phyloP scores from a whole-genome alignment of 1,284 basidiomycete genomes.

The Cryptococcus deneoformans region DNA sequence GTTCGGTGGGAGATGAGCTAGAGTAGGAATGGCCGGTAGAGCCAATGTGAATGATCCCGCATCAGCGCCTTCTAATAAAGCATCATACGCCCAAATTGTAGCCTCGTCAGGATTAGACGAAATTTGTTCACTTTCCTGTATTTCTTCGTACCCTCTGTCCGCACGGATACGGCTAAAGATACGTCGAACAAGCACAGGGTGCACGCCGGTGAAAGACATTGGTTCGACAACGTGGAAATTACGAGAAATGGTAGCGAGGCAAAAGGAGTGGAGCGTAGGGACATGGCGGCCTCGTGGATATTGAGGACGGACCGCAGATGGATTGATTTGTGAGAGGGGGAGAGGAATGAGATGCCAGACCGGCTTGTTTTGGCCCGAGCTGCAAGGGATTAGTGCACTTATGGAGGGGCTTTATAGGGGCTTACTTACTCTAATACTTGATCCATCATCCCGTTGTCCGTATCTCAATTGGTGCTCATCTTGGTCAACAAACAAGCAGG shows the following conservation, averaged over 20 bases:
- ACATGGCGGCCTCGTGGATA: conserved; percentile 6
- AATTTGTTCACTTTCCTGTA: not conserved
- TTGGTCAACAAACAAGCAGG: no score
- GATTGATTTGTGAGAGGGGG: conserved; percentile 26
- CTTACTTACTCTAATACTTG: not conserved
- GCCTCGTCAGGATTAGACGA: conserved; percentile 29
- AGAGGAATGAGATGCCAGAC: conserved; percentile 35
- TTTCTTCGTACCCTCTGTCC: conserved; percentile 25
- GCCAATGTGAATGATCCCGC: conserved; percentile 17
- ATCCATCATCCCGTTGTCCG: not conserved
- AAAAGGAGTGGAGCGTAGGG: conserved; percentile 24
- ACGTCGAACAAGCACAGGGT: conserved; percentile 13
- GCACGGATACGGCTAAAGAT: conserved; percentile 25
- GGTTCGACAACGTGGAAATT: conserved; percentile 27
- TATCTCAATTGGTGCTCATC: not conserved
- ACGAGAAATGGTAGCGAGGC: conserved; percentile 28
- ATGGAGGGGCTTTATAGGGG: not conserved
- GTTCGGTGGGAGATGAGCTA: conserved; percentile 22
- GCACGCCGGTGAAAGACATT: conserved; percentile 15
- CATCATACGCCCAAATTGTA: conserved; percentile 36
- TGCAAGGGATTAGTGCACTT: not conserved
- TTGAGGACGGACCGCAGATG: not conserved
- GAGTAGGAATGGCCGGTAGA: conserved; percentile 14
- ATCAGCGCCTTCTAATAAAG: conserved; percentile 19
- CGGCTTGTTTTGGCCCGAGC: conserved; percentile 12